These are phyloP conservation scores for Guyanaporus albipodus DNA, from an alignment of 768 basidiomycete species.

Conservation along the genomic window DNA sequence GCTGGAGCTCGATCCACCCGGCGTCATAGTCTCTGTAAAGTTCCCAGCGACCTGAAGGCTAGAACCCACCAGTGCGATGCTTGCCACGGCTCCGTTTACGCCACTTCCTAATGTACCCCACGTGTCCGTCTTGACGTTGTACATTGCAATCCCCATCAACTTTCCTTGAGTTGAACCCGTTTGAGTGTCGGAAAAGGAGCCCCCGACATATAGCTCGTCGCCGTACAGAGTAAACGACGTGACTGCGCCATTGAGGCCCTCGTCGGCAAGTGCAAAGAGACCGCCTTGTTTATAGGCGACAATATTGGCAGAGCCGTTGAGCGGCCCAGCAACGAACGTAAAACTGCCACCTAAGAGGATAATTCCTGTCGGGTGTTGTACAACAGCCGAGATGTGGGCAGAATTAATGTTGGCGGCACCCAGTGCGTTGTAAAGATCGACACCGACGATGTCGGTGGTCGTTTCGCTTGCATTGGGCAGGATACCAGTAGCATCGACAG, in stretches of 20 bases:
- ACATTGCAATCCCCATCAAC: slow-evolving; percentile 62
- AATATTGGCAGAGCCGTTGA: slow-evolving; percentile 64
- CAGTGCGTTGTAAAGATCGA: slow-evolving; percentile 58
- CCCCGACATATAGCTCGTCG: slow-evolving; percentile 79
- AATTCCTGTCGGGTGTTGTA: slow-evolving; percentile 59
- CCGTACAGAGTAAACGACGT: slow-evolving; percentile 59
- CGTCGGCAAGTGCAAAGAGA: slow-evolving; percentile 48
- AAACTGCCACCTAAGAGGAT: slow-evolving; percentile 81
- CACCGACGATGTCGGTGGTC: slow-evolving; percentile 55
- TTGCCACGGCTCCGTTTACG: slow-evolving; percentile 70
- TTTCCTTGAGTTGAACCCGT: slow-evolving; percentile 48
- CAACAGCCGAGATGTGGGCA: slow-evolving; percentile 49
- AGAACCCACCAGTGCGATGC: slow-evolving; percentile 46
- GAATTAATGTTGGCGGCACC: slow-evolving; percentile 41
- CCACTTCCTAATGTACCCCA: slow-evolving; percentile 75
- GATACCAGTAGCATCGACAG: slow-evolving; percentile 54
- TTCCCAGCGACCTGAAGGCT: slow-evolving; percentile 70
- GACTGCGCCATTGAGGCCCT: slow-evolving; percentile 81
- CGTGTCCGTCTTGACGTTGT: slow-evolving; percentile 56
- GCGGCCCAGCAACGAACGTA: slow-evolving; percentile 50
- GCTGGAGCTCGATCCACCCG: slow-evolving; percentile 32
- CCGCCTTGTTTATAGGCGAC: slow-evolving; percentile 61
- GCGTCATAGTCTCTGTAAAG: slow-evolving; percentile 52
- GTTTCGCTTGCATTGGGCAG: slow-evolving; percentile 73
- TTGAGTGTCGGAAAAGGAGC: slow-evolving; percentile 72